phyloP scores from a whole-genome alignment of 2,329 filamentous ascomycete genomes.

The Diaporthe sp. region DNA sequence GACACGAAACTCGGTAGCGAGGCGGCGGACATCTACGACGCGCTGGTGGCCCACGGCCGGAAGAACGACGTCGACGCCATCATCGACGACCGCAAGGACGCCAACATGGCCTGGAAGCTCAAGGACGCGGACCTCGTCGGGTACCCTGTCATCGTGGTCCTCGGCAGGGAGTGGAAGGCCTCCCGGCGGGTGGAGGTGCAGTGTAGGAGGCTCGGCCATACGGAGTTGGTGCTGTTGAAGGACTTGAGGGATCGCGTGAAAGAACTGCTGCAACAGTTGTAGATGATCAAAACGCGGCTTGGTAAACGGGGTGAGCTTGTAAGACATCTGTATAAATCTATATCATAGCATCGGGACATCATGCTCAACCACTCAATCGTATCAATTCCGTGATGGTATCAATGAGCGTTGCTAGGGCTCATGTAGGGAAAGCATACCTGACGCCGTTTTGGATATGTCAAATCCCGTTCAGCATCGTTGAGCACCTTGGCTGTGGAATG shows the following conservation, averaged over 20 bases:
- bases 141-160: constrained; percentile 84
- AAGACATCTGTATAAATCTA: not conserved
- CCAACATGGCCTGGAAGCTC: constrained; percentile 83
- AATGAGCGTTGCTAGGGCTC: not conserved
- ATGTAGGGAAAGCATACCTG: not conserved
- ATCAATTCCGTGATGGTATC: not conserved
- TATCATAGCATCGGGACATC: not conserved
- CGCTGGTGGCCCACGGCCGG: constrained; percentile 52
- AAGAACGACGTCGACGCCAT: constrained; percentile 68
- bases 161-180: constrained; percentile 78
- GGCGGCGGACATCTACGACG: constrained; percentile 73
- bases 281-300: constrained; percentile 38
- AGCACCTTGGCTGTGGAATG: not conserved
- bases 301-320: not conserved
- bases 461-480: not conserved
- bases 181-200: constrained; percentile 79
- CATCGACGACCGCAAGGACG: constrained; percentile 78
- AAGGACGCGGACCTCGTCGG: constrained; percentile 91
- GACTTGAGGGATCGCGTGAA: constrained; percentile 61
- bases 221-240: constrained; percentile 67
- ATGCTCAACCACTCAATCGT: not conserved
- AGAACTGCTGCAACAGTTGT: constrained; percentile 65
- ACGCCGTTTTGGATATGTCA: not conserved
- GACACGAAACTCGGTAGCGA: constrained; percentile 59
- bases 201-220: constrained; percentile 76